Evolutionary conservation across 2,329 filamentous ascomycete species (phyloP), one percentile per base, ranked within the genome.

Genomic region (Botryotinia convoluta): DNA sequence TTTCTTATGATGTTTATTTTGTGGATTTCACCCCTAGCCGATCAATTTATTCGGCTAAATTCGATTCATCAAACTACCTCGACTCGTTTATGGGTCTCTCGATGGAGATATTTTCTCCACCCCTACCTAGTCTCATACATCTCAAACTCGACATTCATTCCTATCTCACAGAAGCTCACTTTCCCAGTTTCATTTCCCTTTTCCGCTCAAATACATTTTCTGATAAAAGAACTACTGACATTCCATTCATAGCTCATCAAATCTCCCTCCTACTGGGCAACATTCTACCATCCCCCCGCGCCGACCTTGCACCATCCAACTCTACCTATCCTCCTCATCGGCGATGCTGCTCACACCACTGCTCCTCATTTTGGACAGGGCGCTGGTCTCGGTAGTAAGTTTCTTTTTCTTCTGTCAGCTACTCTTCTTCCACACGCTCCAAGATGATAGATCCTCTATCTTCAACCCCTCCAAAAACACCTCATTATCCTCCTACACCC

Each of bases 301-400:
- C 64, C 35, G 14, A 57, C 48, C 18, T 68, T 68, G 5, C 64
- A 68, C 9, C 64, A 68, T 18, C 48, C 48, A 4, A 68, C 18
- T 42, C 64, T 68, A 22, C 48, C 64, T 0, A 54, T 68, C 26
- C 64, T 68, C 1, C 48, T 68, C 10, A 68, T 68, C 10, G 48
- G 64, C 35, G 64, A 68, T 32, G 35, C 64, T 22, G 64, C 64
- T 4, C 64, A 68, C 9, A 68, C 64, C 9, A 68, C 64, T 22
- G 45, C 64, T 29, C 64, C 64, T 3, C 64, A 68, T 57, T 68
- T 68, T 16, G 64, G 64, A 39, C 64, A 68, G 26, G 64, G 64
- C 6, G 64, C 64, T 39, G 64, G 64, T 1, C 64, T 68, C 42
- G 64, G 64, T 39, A 54, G 64, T 57, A 57, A 22, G 64, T 29